phyloP scores from a whole-genome alignment of 768 basidiomycete genomes.

The Tricholoma terreum region DNA sequence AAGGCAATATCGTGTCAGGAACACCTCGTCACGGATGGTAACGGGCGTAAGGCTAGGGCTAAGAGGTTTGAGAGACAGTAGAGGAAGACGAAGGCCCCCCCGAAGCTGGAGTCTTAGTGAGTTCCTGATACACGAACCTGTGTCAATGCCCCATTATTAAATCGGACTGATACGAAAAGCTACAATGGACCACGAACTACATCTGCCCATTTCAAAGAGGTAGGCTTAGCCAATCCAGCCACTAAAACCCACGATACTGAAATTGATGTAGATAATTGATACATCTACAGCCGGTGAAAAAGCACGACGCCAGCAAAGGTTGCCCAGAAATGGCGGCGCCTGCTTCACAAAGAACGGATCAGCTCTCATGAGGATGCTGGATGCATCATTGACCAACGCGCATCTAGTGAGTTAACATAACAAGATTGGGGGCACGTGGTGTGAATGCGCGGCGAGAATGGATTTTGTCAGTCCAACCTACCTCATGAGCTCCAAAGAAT shows the following conservation, averaged over 20 bases:
- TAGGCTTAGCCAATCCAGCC: conserved; percentile 18
- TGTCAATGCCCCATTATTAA: background rate
- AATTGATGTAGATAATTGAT: conserved; percentile 1
- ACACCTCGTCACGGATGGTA: conserved; percentile 75
- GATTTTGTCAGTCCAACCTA: conserved; percentile 27
- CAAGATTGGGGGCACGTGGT: conserved; percentile 15
- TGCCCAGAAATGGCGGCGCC: conserved; percentile 5
- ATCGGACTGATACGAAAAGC: background rate
- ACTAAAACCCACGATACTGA: conserved; percentile 13
- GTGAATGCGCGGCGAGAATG: conserved; percentile 17
- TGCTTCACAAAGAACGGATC: conserved; percentile 15
- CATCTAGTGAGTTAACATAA: conserved; percentile 6
- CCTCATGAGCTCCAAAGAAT: conserved; percentile 23
- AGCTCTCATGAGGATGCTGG: conserved; percentile 13
- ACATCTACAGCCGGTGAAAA: conserved; percentile 11
- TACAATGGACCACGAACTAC: background rate
- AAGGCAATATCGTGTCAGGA: conserved; percentile 88
- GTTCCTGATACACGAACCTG: conserved; percentile 68
- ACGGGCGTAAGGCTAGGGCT: conserved; percentile 82
- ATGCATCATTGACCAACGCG: conserved; percentile 21
- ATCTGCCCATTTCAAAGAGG: conserved; percentile 22
- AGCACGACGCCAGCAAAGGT: conserved; percentile 6
- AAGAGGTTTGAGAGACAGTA: conserved; percentile 86
- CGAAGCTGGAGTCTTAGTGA: conserved; percentile 38
- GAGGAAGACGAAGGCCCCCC: conserved; percentile 72